Percentiles rank a stretch among this genome's conserved stretches.
Evolutionary conservation across 306 rosid species (phyloP).

Genomic region (Citrullus mucosospermus): DNA sequence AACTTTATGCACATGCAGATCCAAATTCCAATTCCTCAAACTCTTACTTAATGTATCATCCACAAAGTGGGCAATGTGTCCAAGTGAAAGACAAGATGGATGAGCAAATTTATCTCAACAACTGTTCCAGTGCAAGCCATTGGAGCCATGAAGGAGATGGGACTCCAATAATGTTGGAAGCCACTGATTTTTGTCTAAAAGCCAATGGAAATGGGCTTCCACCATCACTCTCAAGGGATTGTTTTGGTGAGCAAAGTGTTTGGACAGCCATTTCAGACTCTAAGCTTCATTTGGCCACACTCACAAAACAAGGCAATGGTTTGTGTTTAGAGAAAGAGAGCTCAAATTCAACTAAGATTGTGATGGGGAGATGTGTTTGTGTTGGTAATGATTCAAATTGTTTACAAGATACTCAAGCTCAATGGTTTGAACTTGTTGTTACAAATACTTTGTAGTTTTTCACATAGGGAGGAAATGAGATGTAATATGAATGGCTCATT

Average conservation of each 20-base stretch:
- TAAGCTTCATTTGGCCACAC: constrained; percentile 33
- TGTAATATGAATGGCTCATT: no score
- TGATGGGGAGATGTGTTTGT: constrained; percentile 28
- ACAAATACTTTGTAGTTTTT: constrained; percentile 14
- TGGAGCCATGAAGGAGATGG: constrained; percentile 26
- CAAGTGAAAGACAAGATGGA: constrained; percentile 8
- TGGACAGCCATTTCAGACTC: constrained; percentile 21
- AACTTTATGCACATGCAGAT: constrained; percentile 14
- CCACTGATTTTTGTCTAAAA: constrained; percentile 15
- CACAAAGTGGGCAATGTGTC: constrained; percentile 27
- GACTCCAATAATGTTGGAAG: constrained; percentile 19
- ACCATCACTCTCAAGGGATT: constrained; percentile 18
- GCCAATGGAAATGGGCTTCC: constrained; percentile 20
- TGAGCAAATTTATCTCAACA: constrained; percentile 12
- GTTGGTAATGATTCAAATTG: constrained; percentile 17
- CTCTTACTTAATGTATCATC: constrained; percentile 27
- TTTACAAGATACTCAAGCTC: constrained; percentile 24
- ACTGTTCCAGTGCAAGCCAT: constrained; percentile 15
- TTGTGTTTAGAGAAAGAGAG: constrained; percentile 24
- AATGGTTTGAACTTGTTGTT: constrained; percentile 31
- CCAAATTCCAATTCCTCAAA: constrained; percentile 21
- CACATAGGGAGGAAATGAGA: not conserved
- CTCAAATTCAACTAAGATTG: constrained; percentile 18
- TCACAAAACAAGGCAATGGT: not conserved
- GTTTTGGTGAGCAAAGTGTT: constrained; percentile 15